These are phyloP conservation scores for Colletotrichum sp. DNA, from an alignment of 2,329 filamentous ascomycete species.

Conservation along the genomic window DNA sequence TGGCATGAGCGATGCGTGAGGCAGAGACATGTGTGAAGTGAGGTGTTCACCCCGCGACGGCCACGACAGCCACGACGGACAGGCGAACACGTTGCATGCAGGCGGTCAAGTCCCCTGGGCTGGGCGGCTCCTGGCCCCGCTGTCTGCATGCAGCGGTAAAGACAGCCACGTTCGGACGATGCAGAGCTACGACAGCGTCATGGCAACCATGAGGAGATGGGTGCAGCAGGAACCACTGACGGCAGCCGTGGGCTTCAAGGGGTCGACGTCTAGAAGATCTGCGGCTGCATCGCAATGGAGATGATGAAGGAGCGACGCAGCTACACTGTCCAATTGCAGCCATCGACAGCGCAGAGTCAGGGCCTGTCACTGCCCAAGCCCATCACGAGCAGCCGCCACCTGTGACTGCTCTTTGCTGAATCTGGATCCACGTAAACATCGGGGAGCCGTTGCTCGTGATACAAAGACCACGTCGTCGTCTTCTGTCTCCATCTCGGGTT, in stretches of 20 bases:
- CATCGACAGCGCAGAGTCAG: not conserved
- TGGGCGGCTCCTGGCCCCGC: not conserved
- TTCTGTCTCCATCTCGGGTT: not conserved
- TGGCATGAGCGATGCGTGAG: not conserved
- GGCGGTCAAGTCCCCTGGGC: not conserved
- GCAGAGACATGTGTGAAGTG: not conserved
- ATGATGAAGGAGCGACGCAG: not conserved
- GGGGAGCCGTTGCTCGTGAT: slow-evolving; percentile 5
- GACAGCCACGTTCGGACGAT: not conserved
- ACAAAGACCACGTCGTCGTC: slow-evolving; percentile 3
- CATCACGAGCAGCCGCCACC: not conserved
- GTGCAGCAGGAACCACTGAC: not conserved
- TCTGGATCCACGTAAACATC: slow-evolving; percentile 10
- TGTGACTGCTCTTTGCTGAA: not conserved
- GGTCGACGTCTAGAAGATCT: not conserved
- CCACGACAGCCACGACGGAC: not conserved
- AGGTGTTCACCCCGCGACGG: not conserved
- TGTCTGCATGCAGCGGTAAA: slow-evolving; percentile 14
- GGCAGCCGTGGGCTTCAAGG: not conserved
- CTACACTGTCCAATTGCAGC: not conserved
- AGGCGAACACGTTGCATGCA: slow-evolving; percentile 12
- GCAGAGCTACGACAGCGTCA: slow-evolving; percentile 20
- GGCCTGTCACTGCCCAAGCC: not conserved
- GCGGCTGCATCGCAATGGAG: not conserved
- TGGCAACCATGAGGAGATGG: slow-evolving; percentile 19